Evolutionary conservation across 2,329 filamentous ascomycete genomes (phyloP).

Genomic region (Aspergillus sp.): DNA sequence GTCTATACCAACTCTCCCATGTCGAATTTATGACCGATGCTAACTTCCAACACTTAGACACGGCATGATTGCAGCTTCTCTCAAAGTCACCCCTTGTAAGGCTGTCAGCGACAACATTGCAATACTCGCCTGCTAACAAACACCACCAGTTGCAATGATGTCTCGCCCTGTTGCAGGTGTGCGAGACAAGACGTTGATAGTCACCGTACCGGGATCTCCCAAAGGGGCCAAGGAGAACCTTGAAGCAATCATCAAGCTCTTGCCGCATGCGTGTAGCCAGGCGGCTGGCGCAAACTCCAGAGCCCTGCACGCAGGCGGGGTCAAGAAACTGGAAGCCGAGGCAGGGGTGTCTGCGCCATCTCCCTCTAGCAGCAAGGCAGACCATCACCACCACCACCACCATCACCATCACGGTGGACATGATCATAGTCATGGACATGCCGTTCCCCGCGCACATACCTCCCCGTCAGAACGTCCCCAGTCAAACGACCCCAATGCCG

Average conservation of each 20-base stretch:
- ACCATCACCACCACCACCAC: slow-evolving; percentile 36
- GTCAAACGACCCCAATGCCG: slow-evolving; percentile 62
- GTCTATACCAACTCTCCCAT: slow-evolving; percentile 26
- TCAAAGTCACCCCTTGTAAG: slow-evolving; percentile 87
- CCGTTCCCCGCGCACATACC: slow-evolving; percentile 71
- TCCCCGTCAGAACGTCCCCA: slow-evolving; percentile 58
- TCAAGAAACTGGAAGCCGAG: slow-evolving; percentile 80
- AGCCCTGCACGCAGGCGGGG: slow-evolving; percentile 73
- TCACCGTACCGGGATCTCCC: slow-evolving; percentile 90
- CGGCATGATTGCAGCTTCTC: slow-evolving; percentile 84
- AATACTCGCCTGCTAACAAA: slow-evolving; percentile 22
- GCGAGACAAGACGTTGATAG: slow-evolving; percentile 74
- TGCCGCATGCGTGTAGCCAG: slow-evolving; percentile 93
- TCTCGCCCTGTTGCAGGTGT: slow-evolving; percentile 88
- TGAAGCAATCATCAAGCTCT: slow-evolving; percentile 79
- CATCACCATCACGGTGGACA: slow-evolving; percentile 56
- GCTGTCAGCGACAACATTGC: too few relatives aligned
- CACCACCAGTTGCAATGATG: slow-evolving; percentile 82
- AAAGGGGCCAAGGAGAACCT: slow-evolving; percentile 95
- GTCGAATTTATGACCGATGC: not conserved
- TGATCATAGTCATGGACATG: slow-evolving; percentile 64
- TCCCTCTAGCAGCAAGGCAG: slow-evolving; percentile 18
- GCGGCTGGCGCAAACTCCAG: slow-evolving; percentile 82
- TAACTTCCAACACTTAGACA: slow-evolving; percentile 56
- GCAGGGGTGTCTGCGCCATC: slow-evolving; percentile 59